Base-by-base conservation (phyloP, 2,329 filamentous ascomycete species). In the Curvularia verruculosa region DNA sequence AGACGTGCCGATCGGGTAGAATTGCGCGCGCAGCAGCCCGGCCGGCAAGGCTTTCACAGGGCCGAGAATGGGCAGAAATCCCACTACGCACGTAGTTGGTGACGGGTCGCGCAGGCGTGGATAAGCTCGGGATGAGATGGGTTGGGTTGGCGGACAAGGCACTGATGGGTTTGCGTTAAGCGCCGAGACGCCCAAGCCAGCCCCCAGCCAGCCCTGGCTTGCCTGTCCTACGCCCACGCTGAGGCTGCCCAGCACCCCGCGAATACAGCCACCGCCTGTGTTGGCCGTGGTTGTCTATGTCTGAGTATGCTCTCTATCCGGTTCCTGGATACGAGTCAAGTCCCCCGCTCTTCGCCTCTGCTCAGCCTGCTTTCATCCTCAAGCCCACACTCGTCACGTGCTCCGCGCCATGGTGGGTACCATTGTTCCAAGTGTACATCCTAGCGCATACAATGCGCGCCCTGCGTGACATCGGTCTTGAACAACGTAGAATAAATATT, bases 111-210 rank as follows among this genome's bases (percentile, higher is more conserved):
- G 64, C 26, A 8, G 67, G 62, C 64, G 68, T 67, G 65, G 68
- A 72, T 75, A 74, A 74, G 72, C 72, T 74, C 71, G 71, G 69
- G 70, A 72, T 73, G 72, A n/a, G n/a, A 72, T 73, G 66, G 63
- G 64, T 66, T 67, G 67, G 64, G 69, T 68, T 68, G 68, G 66
- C 67, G 66, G 64, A 57, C 63, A 63, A 56, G 54, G 56, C 60
- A 36, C 54, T 56, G 61, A 61, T 59, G 59, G 50, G 58, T 49
- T 63, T 58, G 58, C 65, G 49, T 54, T 55, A 56, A 51, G 55
- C 62, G 64, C 66, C 59, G 56, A 67, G 66, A 53, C 64, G 54
- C 55, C 28, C 28, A 29, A 7, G 28, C 28, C 28, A 29, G 28
- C 44, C 54, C 49, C 48, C 48, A 50, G 39, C 28, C 49, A 19